Base-by-base conservation (phyloP, 1,139 yeast species). In the Meyerozyma elateridarum region DNA sequence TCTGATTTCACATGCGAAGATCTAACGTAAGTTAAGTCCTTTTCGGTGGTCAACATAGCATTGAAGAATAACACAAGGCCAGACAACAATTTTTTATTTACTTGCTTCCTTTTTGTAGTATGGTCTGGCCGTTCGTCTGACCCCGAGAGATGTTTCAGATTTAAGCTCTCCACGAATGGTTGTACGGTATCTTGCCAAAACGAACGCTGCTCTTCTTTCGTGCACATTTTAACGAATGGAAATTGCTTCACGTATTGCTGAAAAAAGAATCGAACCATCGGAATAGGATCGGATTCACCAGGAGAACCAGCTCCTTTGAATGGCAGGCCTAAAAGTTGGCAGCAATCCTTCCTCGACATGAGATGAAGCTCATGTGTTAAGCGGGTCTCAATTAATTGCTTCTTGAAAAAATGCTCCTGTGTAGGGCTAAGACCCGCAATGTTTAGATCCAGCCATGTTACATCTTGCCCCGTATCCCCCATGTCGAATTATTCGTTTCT, bases 141-240 rank as follows among this genome's bases (percentile, higher is more conserved):
- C 42, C 83, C 75, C 35, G 64, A 55, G n/a, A 88, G 74, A 25
- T 76, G 76, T 51, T 84, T 77, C 19, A 69, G 59, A 52, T 84
- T 83, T 56, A 89, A 79, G 37, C 79, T 73, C 49, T 85, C 93
- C 45, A 83, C 71, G 50, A 88, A 87, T 24, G 78, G 78, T 53
- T 88, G 96, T 1, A 87, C 80, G 22, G 81, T 80, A 29, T 66
- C 67, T 37, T 75, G 76, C 96, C 96, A 89, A 49, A 89, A 85
- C 31, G 61, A 59, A 13, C 59, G 56, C 42, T 75, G 79, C 36
- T 70, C 70, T 2, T 74, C 64, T 20, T 62, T 50, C 5, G 61
- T 41, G 37, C 52, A 61, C 41, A 63, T 65, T 3, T 79, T 62
- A 15, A 89, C 60, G 46, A 89, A 80, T 1, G 97, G 97, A 48